These are phyloP conservation scores for Backusella macrospora DNA, from an alignment of 192 early-diverging fungal species.

Conservation along the genomic window DNA sequence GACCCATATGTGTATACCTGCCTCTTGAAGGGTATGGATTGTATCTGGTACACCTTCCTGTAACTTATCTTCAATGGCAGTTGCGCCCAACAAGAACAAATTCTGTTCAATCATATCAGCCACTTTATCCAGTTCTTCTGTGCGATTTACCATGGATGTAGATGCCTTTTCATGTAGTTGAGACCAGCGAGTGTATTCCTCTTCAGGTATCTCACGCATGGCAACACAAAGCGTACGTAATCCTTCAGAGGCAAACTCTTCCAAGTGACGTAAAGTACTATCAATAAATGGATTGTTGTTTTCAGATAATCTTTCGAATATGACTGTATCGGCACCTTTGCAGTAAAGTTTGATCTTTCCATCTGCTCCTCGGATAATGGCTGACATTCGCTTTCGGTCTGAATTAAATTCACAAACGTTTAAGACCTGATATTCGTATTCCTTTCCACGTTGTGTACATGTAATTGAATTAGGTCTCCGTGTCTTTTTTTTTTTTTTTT, in stretches of 20 bases:
- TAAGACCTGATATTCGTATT: slow-evolving; percentile 85
- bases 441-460: slow-evolving; percentile 44
- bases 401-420: slow-evolving; percentile 99
- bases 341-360: slow-evolving; percentile 89
- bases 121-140: slow-evolving; percentile 85
- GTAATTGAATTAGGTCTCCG: slow-evolving; percentile 64
- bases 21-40: slow-evolving; percentile 92
- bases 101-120: slow-evolving; percentile 96
- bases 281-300: slow-evolving; percentile 71
- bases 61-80: slow-evolving; percentile 97
- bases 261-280: slow-evolving; percentile 73
- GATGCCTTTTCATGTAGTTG: slow-evolving; percentile 84
- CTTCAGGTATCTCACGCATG: slow-evolving; percentile 86
- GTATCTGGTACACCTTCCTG: slow-evolving; percentile 99
- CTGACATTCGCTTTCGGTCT: slow-evolving; percentile 98
- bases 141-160: slow-evolving; percentile 88
- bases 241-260: slow-evolving; percentile 96
- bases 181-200: slow-evolving; percentile 87
- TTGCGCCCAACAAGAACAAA: slow-evolving; percentile 90
- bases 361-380: slow-evolving; percentile 84
- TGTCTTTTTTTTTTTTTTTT: slow-evolving; percentile 25
- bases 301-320: slow-evolving; percentile 83
- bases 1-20: slow-evolving; percentile 97
- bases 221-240: slow-evolving; percentile 95
- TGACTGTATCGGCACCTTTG: slow-evolving; percentile 98